Conservation (phyloP, 2,329 filamentous ascomycete genomes). For the Diplodia mutila region DNA sequence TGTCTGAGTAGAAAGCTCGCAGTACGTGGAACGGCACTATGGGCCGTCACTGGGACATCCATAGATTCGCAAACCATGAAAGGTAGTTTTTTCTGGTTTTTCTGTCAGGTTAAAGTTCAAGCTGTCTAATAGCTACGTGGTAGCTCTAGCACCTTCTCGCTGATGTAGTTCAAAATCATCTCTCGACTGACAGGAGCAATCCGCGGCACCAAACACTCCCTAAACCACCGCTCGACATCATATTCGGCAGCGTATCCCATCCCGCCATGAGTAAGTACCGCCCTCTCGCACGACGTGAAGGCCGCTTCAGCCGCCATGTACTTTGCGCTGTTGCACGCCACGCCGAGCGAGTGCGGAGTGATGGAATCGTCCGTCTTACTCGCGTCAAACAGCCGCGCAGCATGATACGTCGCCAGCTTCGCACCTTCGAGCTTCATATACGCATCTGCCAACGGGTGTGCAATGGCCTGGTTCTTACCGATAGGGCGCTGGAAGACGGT, state of each 20-base stretch:
- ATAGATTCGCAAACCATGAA: no score
- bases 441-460: slow-evolving; percentile 61
- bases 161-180: slow-evolving; percentile 77
- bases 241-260: slow-evolving; percentile 69
- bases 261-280: slow-evolving; percentile 60
- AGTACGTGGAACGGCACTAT: no score
- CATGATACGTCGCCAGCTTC: slow-evolving; percentile 64
- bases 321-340: slow-evolving; percentile 62
- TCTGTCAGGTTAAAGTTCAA: not conserved
- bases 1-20: no score
- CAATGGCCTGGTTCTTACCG: slow-evolving; percentile 63
- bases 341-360: slow-evolving; percentile 53
- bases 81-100: not conserved
- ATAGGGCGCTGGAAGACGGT: slow-evolving; percentile 62
- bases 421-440: slow-evolving; percentile 66
- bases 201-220: slow-evolving; percentile 62
- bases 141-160: slow-evolving; percentile 68
- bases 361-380: slow-evolving; percentile 46
- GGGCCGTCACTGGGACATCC: no score
- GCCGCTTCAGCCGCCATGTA: slow-evolving; percentile 65
- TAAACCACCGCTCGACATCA: slow-evolving; percentile 63
- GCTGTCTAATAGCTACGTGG: slow-evolving; percentile 66
- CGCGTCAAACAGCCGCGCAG: slow-evolving; percentile 61
- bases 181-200: slow-evolving; percentile 66
- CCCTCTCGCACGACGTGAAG: slow-evolving; percentile 62